Conservation (phyloP, 2,329 filamentous ascomycete genomes). For the Sphaerulina populicola region DNA sequence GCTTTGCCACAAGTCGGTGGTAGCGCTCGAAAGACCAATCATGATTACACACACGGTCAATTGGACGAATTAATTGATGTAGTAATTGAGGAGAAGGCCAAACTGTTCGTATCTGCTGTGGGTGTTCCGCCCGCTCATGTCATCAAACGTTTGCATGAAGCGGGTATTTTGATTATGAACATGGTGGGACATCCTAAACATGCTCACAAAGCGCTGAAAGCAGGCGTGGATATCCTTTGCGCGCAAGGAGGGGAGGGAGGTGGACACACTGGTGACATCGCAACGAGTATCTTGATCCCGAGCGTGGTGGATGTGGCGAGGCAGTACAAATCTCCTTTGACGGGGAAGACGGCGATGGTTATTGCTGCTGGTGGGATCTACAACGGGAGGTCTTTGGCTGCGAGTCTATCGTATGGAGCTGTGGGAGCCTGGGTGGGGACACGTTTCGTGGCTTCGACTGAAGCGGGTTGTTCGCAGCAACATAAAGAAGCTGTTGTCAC, state of each 20-base stretch:
- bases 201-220: conserved; percentile 75
- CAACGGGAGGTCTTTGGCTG: conserved; percentile 72
- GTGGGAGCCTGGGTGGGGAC: conserved; percentile 91
- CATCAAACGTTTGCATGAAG: conserved; percentile 67
- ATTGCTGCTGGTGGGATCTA: conserved; percentile 83
- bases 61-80: conserved; percentile 83
- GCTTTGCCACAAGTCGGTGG: conserved; percentile 84
- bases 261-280: conserved; percentile 82
- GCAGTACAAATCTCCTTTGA: conserved; percentile 61
- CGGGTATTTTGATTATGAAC: conserved; percentile 84
- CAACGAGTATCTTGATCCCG: conserved; percentile 78
- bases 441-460: conserved; percentile 73
- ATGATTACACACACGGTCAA: conserved; percentile 88
- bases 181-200: conserved; percentile 94
- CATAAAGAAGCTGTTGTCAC: conserved; percentile 78
- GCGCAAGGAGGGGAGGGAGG: conserved; percentile 90
- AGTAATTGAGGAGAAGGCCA: conserved; percentile 73
- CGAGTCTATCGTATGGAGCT: conserved; percentile 78
- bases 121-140: conserved; percentile 70
- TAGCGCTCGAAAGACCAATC: conserved; percentile 77
- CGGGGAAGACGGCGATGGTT: conserved; percentile 64
- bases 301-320: conserved; percentile 76
- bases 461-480: conserved; percentile 70
- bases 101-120: conserved; percentile 78
- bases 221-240: conserved; percentile 84